Conservation (phyloP, 2,329 filamentous ascomycete species). For the Colletotrichum lindemuthianum region DNA sequence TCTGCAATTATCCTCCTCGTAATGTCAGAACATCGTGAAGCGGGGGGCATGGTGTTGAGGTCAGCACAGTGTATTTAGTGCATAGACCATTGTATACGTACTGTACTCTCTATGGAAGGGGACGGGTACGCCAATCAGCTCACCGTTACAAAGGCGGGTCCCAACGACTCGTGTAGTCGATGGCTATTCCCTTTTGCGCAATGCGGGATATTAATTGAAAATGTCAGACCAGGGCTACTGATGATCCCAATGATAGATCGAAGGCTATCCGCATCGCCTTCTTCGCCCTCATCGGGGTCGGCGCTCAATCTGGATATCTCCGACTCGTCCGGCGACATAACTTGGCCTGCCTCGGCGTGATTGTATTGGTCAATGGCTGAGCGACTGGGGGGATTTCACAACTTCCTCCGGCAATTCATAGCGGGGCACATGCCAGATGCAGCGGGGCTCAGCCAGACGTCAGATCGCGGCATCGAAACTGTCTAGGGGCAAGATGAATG, state of each 20-base stretch:
- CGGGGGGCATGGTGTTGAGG: no score
- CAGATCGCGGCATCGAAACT: conserved; percentile 26
- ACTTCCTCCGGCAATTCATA: conserved; percentile 8
- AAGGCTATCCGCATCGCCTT: background rate
- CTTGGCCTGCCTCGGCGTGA: conserved; percentile 17
- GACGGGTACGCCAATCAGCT: no score
- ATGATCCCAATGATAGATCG: conserved; percentile 29
- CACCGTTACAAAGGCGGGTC: no score
- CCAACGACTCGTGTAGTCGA: no score
- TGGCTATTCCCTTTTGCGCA: background rate
- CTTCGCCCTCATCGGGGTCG: conserved; percentile 26
- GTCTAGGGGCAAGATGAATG: no score
- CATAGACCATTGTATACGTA: no score
- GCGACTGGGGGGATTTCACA: conserved; percentile 9
- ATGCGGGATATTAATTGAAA: conserved; percentile 12
- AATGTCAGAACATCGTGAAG: no score
- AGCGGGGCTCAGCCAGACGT: conserved; percentile 27
- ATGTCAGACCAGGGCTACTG: conserved; percentile 7
- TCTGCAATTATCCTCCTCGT: background rate
- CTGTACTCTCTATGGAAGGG: no score
- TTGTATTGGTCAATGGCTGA: conserved; percentile 30
- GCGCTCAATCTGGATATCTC: conserved; percentile 5
- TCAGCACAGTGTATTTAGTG: no score
- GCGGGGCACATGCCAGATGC: conserved; percentile 32
- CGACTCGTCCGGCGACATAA: conserved; percentile 23